These are phyloP conservation scores for Neurospora pannonica DNA, from an alignment of 495 filamentous ascomycete genomes.

Conservation along the genomic window DNA sequence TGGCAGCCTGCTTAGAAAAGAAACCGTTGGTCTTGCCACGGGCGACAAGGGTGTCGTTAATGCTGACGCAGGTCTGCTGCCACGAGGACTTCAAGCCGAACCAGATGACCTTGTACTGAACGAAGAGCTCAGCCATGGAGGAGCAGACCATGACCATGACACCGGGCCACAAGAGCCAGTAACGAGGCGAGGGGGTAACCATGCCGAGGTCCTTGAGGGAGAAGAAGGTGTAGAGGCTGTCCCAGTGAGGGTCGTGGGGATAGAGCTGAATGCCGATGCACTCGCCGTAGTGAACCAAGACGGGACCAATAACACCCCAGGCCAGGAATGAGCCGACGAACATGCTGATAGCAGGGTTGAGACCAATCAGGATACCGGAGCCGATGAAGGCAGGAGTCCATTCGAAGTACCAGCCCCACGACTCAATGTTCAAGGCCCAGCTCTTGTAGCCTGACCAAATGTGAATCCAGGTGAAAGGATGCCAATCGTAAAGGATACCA, in stretches of 20 bases:
- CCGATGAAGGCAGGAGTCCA: slow-evolving; percentile 61
- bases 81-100: slow-evolving; percentile 42
- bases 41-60: slow-evolving; percentile 30
- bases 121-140: slow-evolving; percentile 50
- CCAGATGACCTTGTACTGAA: slow-evolving; percentile 53
- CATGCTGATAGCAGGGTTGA: slow-evolving; percentile 56
- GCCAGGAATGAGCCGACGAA: slow-evolving; percentile 49
- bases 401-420: slow-evolving; percentile 57
- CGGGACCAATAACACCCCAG: slow-evolving; percentile 57
- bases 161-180: slow-evolving; percentile 60
- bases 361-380: slow-evolving; percentile 54
- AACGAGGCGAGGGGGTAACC: slow-evolving; percentile 45
- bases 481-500: slow-evolving; percentile 60
- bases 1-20: slow-evolving; percentile 33
- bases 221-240: slow-evolving; percentile 37
- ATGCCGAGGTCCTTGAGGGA: slow-evolving; percentile 39
- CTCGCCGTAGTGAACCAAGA: slow-evolving; percentile 46
- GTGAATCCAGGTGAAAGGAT: slow-evolving; percentile 54
- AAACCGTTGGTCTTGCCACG: slow-evolving; percentile 37
- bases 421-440: slow-evolving; percentile 49
- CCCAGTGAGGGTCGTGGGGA: slow-evolving; percentile 41
- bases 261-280: slow-evolving; percentile 35
- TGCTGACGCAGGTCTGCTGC: slow-evolving; percentile 32
- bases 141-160: slow-evolving; percentile 56
- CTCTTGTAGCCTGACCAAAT: slow-evolving; percentile 51